These are phyloP conservation scores for Wickerhamiella pararugosa DNA, from an alignment of 1,139 yeast species.

Conservation along the genomic window DNA sequence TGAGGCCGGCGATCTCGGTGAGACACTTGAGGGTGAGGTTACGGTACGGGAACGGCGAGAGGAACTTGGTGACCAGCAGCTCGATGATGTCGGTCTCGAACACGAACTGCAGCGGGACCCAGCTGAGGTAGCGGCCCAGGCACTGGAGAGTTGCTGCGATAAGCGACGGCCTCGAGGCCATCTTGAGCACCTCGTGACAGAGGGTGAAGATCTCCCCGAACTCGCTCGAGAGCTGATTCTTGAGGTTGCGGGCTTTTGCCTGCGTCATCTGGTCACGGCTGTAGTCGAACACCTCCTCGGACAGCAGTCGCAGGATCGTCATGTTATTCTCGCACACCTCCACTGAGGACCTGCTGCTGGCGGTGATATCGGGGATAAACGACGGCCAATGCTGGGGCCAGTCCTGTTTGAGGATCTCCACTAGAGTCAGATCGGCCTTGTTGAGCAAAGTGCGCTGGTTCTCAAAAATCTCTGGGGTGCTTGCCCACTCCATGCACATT, in stretches of 20 bases:
- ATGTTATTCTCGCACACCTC: slow-evolving; percentile 96
- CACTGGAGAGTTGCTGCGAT: slow-evolving; percentile 77
- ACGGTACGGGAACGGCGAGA: slow-evolving; percentile 69
- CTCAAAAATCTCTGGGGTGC: slow-evolving; percentile 62
- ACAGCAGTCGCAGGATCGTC: slow-evolving; percentile 73
- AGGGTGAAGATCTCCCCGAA: slow-evolving; percentile 85
- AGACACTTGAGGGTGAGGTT: slow-evolving; percentile 77
- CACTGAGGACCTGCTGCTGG: slow-evolving; percentile 68
- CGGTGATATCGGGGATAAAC: slow-evolving; percentile 84
- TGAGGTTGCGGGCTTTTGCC: slow-evolving; percentile 75
- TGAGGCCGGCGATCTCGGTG: slow-evolving; percentile 71
- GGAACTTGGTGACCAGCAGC: slow-evolving; percentile 57
- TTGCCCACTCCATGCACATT: slow-evolving; percentile 86
- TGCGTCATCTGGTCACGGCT: slow-evolving; percentile 94
- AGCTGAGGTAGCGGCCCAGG: slow-evolving; percentile 69
- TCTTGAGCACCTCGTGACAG: slow-evolving; percentile 85
- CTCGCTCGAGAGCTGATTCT: slow-evolving; percentile 73
- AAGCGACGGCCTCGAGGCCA: slow-evolving; percentile 68
- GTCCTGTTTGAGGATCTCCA: slow-evolving; percentile 87
- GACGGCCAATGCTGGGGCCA: slow-evolving; percentile 99
- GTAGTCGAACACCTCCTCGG: slow-evolving; percentile 93
- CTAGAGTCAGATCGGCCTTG: slow-evolving; percentile 87
- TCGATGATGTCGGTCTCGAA: slow-evolving; percentile 74
- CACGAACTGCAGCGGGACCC: slow-evolving; percentile 86
- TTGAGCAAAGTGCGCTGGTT: slow-evolving; percentile 72